Conservation (phyloP, 2,329 filamentous ascomycete genomes). For the Colletotrichum cordylinicola region DNA sequence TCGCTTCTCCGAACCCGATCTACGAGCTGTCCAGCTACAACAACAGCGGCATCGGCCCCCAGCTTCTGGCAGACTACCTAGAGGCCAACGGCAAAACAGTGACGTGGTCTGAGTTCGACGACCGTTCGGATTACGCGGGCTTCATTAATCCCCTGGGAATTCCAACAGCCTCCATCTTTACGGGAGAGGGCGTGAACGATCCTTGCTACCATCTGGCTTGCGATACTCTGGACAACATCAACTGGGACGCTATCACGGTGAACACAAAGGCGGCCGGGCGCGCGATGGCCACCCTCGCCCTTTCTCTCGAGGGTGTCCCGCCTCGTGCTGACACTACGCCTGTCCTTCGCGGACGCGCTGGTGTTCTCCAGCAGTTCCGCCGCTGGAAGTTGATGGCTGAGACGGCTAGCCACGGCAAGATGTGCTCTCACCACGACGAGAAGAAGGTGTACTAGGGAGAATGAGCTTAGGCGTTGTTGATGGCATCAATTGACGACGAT, state of each 20-base stretch:
- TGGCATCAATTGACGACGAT: not conserved
- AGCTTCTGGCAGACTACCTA: constrained; percentile 38
- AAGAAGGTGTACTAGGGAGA: constrained; percentile 5
- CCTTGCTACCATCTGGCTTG: constrained; percentile 44
- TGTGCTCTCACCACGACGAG: constrained; percentile 17
- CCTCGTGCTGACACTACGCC: constrained; percentile 29
- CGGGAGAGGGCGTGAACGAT: constrained; percentile 41
- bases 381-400: constrained; percentile 11
- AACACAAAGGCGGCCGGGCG: constrained; percentile 54
- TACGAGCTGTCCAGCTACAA: constrained; percentile 41
- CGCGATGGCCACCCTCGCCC: constrained; percentile 48
- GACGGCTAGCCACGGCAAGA: constrained; percentile 16
- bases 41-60: constrained; percentile 40
- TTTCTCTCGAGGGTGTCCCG: constrained; percentile 41
- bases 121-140: constrained; percentile 43
- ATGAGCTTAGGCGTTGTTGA: not conserved
- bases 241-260: constrained; percentile 40
- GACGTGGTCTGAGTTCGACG: constrained; percentile 38
- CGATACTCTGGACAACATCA: constrained; percentile 45
- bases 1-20: constrained; percentile 46
- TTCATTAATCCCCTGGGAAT: constrained; percentile 42
- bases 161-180: constrained; percentile 45
- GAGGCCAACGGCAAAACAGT: constrained; percentile 35
- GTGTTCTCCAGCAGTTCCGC: constrained; percentile 10
- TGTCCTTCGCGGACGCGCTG: constrained; percentile 26